Evolutionary conservation across 148 eudicot species (phyloP).

Genomic region (Agrostemma githago): DNA sequence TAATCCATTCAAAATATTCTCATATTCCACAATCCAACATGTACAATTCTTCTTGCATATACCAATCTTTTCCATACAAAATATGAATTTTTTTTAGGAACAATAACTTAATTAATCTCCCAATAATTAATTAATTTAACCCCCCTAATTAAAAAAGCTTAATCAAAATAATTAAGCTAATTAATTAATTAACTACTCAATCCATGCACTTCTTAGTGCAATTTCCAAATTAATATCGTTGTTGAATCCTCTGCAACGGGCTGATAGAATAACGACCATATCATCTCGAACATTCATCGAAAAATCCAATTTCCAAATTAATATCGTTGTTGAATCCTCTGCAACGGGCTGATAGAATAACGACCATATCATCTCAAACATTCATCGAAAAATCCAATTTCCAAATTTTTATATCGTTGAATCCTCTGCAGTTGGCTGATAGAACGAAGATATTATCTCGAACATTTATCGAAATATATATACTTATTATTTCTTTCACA

Average conservation of each 20-base stretch:
- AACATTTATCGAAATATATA: too few species aligned
- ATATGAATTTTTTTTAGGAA: background rate
- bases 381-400: too few species aligned
- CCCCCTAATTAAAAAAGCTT: background rate
- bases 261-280: too few species aligned
- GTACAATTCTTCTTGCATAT: constrained; percentile 37
- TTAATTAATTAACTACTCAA: background rate
- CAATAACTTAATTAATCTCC: background rate
- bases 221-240: background rate
- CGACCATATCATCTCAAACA: too few species aligned
- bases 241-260: too few species aligned
- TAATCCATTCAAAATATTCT: background rate
- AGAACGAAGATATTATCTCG: too few species aligned
- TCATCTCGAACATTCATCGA: too few species aligned
- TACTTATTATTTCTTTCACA: constrained; percentile 15
- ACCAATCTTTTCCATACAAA: constrained; percentile 11
- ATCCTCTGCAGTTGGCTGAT: too few species aligned
- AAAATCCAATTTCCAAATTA: background rate
- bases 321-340: too few species aligned
- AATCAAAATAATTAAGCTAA: background rate
- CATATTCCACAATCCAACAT: constrained; percentile 28
- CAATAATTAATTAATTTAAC: constrained; percentile 1
- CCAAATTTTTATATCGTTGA: too few species aligned
- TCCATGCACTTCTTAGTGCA: background rate
- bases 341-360: too few species aligned